A percentile compares a stretch with the other conserved stretches of the same genome.
Conservation (phyloP, 2,329 filamentous ascomycete genomes). For the Penicillium sp. region DNA sequence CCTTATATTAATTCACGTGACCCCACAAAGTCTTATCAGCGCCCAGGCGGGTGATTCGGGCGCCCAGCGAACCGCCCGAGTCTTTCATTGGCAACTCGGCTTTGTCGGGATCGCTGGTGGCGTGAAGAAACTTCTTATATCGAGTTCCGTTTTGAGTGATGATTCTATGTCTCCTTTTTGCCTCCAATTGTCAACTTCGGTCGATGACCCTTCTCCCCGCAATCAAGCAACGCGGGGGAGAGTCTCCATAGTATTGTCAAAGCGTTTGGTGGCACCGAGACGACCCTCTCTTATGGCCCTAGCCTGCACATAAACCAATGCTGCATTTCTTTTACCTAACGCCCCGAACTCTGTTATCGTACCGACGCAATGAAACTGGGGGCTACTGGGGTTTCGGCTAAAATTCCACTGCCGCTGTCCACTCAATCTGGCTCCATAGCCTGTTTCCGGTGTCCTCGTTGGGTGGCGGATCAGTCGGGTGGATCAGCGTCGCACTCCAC, state of each 20-base stretch:
- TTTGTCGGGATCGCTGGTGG: constrained; percentile 4
- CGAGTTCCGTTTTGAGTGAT: neutral
- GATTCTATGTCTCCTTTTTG: neutral
- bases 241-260: constrained; percentile 7
- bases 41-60: neutral
- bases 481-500: constrained; percentile 26
- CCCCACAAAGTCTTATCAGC: neutral
- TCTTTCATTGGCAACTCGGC: constrained; percentile 8
- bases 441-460: constrained; percentile 17
- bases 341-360: constrained; percentile 23
- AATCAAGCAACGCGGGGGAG: constrained; percentile 10
- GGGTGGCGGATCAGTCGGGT: constrained; percentile 14
- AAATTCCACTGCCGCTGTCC: neutral
- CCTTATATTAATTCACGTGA: neutral
- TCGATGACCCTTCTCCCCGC: constrained; percentile 2
- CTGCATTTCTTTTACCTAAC: constrained; percentile 27
- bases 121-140: neutral
- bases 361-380: neutral
- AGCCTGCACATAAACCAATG: constrained; percentile 8
- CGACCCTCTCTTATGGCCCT: neutral
- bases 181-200: neutral
- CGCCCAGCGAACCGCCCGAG: neutral
- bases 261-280: neutral
- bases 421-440: neutral
- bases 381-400: constrained; percentile 6